phyloP scores from a whole-genome alignment of 2,329 filamentous ascomycete genomes.

The Stenocarpella maydis region DNA sequence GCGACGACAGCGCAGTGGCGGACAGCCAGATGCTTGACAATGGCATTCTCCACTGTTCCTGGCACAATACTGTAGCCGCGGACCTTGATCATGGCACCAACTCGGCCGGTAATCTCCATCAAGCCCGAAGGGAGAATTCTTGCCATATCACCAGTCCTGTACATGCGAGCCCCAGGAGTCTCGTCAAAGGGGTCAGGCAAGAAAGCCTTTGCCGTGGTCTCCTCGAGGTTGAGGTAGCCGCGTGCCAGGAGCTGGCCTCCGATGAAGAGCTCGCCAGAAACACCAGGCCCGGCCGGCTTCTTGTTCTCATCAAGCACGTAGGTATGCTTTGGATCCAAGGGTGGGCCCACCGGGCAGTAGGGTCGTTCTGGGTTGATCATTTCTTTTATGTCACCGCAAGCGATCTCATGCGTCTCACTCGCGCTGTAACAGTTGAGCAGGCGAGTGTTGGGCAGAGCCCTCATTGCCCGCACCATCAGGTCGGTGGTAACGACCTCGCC shows the following conservation, averaged over 20 bases:
- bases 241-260: conserved; percentile 77
- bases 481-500: conserved; percentile 85
- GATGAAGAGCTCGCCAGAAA: conserved; percentile 77
- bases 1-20: conserved; percentile 75
- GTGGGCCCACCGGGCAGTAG: conserved; percentile 78
- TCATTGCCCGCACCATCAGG: conserved; percentile 72
- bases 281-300: conserved; percentile 67
- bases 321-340: conserved; percentile 71
- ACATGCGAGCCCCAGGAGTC: conserved; percentile 71
- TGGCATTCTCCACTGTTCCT: conserved; percentile 77
- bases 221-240: conserved; percentile 81
- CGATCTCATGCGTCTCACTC: conserved; percentile 83
- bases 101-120: conserved; percentile 78
- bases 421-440: conserved; percentile 84
- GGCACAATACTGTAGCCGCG: conserved; percentile 82
- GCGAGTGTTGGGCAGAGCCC: conserved; percentile 72
- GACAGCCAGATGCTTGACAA: conserved; percentile 74
- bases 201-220: conserved; percentile 79
- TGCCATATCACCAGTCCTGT: conserved; percentile 77
- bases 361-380: conserved; percentile 69
- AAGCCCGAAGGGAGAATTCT: conserved; percentile 71
- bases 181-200: conserved; percentile 69
- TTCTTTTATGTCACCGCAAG: conserved; percentile 76
- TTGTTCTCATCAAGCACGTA: conserved; percentile 78
- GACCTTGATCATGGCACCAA: conserved; percentile 83